A percentile compares a stretch with the other conserved stretches of the same genome.
Conservation (phyloP, 148 eudicot species). For the Rheum nobile region DNA sequence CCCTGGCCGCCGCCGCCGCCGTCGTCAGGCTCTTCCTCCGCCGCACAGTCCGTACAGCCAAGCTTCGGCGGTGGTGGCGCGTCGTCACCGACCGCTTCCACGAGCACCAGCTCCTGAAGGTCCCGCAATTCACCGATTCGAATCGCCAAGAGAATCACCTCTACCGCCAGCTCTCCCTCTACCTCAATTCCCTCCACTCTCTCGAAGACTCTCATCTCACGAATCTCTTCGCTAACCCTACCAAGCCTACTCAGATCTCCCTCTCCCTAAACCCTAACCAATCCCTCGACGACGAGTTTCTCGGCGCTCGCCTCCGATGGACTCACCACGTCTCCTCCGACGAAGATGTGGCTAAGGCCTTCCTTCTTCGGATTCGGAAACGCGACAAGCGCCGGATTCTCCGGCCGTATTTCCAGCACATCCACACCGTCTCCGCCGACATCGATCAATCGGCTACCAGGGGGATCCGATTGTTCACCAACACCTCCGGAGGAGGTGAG, state of each 20-base stretch:
- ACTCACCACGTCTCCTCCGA: conserved; percentile 18
- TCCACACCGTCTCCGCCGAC: conserved; percentile 52
- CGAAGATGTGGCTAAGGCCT: conserved; percentile 7
- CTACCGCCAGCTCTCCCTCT: conserved; percentile 40
- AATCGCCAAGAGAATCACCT: conserved; percentile 52
- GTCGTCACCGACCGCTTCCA: conserved; percentile 35
- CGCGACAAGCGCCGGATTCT: conserved; percentile 69
- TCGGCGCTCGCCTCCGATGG: conserved; percentile 58
- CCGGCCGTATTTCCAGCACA: conserved; percentile 60
- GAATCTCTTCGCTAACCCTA: conserved; percentile 44
- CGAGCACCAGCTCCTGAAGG: conserved; percentile 51
- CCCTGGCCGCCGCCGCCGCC: background rate
- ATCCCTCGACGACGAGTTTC: too few species aligned
- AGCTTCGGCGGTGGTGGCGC: conserved; percentile 19
- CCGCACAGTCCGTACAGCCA: conserved; percentile 15
- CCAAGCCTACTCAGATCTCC: conserved; percentile 37
- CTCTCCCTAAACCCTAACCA: conserved; percentile 47
- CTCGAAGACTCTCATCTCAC: conserved; percentile 63
- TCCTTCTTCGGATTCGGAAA: conserved; percentile 43
- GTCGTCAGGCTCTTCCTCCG: conserved; percentile 14
- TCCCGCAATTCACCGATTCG: conserved; percentile 42
- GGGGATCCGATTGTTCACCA: conserved; percentile 28
- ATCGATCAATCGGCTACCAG: conserved; percentile 21
- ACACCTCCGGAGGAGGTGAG: conserved; percentile 8
- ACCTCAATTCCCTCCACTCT: conserved; percentile 51